Conservation (phyloP, 2,329 filamentous ascomycete species). For the Ophiostoma pallidulum region DNA sequence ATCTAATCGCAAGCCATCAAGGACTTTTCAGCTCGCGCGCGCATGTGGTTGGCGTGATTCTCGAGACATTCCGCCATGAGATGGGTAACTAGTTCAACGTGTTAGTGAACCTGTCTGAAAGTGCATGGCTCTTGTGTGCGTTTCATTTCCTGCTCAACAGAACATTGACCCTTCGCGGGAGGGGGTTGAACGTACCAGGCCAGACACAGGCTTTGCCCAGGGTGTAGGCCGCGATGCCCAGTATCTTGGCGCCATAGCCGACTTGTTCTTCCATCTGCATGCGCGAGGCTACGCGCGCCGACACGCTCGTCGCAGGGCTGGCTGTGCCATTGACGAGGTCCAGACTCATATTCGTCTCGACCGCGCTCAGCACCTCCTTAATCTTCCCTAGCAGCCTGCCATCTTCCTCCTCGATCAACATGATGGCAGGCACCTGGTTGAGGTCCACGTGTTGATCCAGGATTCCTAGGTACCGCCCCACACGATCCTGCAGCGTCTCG, state of each 20-base stretch:
- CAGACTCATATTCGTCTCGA: constrained; percentile 69
- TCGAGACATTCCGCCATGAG: constrained; percentile 48
- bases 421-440: constrained; percentile 70
- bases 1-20: constrained; percentile 24
- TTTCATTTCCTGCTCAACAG: too few relatives aligned
- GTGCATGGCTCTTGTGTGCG: too few relatives aligned
- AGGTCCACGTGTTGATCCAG: constrained; percentile 78
- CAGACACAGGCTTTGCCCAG: constrained; percentile 84
- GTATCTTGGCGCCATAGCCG: constrained; percentile 75
- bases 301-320: constrained; percentile 30
- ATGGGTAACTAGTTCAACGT: constrained; percentile 33
- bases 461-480: constrained; percentile 81
- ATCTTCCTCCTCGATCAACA: constrained; percentile 88
- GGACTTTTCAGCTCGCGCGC: constrained; percentile 43
- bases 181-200: constrained; percentile 56
- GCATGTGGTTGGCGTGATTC: constrained; percentile 43
- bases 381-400: constrained; percentile 76
- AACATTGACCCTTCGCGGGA: too few relatives aligned
- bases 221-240: constrained; percentile 77
- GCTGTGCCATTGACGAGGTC: constrained; percentile 37
- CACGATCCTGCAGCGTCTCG: constrained; percentile 82
- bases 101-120: not conserved
- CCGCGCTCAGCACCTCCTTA: constrained; percentile 63
- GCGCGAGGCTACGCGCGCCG: constrained; percentile 37
- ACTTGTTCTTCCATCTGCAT: constrained; percentile 48